Evolutionary conservation across 176 grass and related monocot genomes (phyloP).

Genomic region (Miscanthus lutarioriparius): DNA sequence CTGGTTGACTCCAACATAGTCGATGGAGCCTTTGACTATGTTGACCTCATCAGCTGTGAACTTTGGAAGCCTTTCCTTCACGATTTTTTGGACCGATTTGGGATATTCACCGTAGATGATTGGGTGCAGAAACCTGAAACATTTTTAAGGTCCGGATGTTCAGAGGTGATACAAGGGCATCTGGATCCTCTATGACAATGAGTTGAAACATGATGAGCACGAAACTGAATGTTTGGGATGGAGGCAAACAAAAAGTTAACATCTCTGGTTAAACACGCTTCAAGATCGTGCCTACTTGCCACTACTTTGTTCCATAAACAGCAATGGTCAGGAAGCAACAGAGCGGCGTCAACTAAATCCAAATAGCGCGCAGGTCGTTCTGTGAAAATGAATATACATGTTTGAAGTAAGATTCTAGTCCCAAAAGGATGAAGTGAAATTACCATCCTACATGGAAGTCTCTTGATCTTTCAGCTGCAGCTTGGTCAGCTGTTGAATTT

Average conservation of each 20-base stretch:
- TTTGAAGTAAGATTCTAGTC: no score
- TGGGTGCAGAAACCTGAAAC: conserved; percentile 63
- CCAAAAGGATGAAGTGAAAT: not conserved
- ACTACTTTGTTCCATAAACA: no score
- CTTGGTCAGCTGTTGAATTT: conserved; percentile 45
- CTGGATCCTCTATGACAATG: not conserved
- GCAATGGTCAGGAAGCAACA: no score
- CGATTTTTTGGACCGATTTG: conserved; percentile 51
- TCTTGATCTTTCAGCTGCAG: conserved; percentile 62
- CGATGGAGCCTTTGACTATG: conserved; percentile 58
- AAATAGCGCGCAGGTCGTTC: no score
- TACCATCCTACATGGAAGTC: conserved; percentile 78
- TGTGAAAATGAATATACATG: no score
- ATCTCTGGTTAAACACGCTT: not conserved
- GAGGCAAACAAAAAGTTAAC: not conserved
- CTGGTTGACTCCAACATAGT: conserved; percentile 60
- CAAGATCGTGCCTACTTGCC: no score
- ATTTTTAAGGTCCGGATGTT: not conserved
- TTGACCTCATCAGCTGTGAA: conserved; percentile 48
- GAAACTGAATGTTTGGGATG: not conserved
- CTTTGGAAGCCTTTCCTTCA: conserved; percentile 62
- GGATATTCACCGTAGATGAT: conserved; percentile 66
- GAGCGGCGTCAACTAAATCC: no score
- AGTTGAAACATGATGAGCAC: conserved; percentile 1
- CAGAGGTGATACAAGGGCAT: not conserved